phyloP scores from a whole-genome alignment of 1,284 basidiomycete genomes.

The Lentinula novae-zelandiae region DNA sequence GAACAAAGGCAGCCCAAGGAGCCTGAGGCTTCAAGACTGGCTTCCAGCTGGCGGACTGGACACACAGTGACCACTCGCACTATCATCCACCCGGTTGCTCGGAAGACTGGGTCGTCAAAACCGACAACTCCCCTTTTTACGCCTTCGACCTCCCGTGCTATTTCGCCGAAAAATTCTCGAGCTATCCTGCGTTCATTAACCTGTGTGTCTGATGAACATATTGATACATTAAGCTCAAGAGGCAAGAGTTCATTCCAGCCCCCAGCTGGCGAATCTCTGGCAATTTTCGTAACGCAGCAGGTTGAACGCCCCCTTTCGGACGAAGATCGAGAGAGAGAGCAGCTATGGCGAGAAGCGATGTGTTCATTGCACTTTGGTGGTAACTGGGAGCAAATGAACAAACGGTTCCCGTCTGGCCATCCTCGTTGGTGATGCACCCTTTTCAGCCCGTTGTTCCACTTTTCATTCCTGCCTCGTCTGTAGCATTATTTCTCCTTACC shows the following conservation, averaged over 20 bases:
- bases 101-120: background rate
- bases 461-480: background rate
- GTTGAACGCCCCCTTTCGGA: background rate
- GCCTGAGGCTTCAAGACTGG: background rate
- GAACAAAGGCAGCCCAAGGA: background rate
- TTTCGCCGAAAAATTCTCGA: background rate
- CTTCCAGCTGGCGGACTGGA: background rate
- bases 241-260: background rate
- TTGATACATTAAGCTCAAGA: background rate
- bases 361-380: slow-evolving; percentile 5
- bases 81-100: background rate
- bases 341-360: slow-evolving; percentile 8
- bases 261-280: background rate
- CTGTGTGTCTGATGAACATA: background rate
- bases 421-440: background rate
- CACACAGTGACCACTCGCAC: slow-evolving; percentile 1
- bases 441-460: background rate
- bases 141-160: background rate
- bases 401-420: background rate
- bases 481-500: background rate
- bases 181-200: background rate
- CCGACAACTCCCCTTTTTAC: background rate
- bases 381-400: slow-evolving; percentile 6
- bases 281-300: slow-evolving; percentile 2
- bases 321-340: slow-evolving; percentile 2